Evolutionary conservation across 1,139 yeast species (phyloP).

Genomic region (Taiozyma sp.): DNA sequence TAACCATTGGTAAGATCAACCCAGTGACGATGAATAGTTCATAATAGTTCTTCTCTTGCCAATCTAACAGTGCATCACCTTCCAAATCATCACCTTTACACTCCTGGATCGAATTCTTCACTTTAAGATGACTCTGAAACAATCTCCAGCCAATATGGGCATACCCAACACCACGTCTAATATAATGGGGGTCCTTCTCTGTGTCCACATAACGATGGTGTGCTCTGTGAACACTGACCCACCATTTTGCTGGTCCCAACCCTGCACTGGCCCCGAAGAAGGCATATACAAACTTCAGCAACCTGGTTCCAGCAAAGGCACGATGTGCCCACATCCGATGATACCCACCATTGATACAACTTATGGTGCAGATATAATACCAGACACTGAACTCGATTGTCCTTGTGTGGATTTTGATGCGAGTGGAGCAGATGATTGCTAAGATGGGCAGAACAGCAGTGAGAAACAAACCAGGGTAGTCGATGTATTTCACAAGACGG

Average conservation of each 20-base stretch:
- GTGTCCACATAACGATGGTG: constrained; percentile 70
- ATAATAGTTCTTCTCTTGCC: constrained; percentile 53
- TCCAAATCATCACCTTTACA: constrained; percentile 33
- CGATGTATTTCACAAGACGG: neutral
- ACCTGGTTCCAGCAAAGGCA: constrained; percentile 36
- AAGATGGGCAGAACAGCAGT: constrained; percentile 22
- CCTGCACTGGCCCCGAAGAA: constrained; percentile 58
- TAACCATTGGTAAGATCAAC: constrained; percentile 42
- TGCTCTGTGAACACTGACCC: constrained; percentile 65
- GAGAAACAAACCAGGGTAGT: neutral
- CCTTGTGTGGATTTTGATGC: too few relatives aligned
- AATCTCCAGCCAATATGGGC: constrained; percentile 66
- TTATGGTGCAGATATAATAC: constrained; percentile 38
- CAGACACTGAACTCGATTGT: constrained; percentile 41
- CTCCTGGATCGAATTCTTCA: constrained; percentile 30
- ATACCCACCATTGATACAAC: constrained; percentile 51
- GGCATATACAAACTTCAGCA: constrained; percentile 41
- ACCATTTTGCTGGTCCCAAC: constrained; percentile 54
- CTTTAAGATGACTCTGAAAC: constrained; percentile 45
- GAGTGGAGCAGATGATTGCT: too few relatives aligned
- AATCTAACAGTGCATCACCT: constrained; percentile 38
- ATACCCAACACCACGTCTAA: constrained; percentile 51
- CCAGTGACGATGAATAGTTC: constrained; percentile 42
- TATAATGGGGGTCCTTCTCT: constrained; percentile 62
- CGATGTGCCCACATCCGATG: constrained; percentile 66